Conservation (phyloP, 805 yeast genomes). For the Ogataea methylovora region DNA sequence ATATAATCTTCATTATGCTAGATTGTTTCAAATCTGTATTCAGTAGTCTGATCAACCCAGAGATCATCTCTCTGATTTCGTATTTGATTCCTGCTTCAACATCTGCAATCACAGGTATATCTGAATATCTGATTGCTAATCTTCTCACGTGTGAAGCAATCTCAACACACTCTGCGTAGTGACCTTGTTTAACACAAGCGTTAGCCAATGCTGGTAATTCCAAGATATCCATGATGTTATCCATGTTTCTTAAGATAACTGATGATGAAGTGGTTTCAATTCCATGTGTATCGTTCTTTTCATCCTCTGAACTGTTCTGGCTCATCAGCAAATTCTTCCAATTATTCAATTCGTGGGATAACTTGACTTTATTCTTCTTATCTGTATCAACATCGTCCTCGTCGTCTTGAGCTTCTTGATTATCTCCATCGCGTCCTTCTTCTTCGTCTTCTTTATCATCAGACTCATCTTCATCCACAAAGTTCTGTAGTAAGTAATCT, state of each 20-base stretch:
- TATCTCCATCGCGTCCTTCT: slow-evolving; percentile 2
- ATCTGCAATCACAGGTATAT: slow-evolving; percentile 40
- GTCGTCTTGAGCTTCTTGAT: neutral
- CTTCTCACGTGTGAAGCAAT: slow-evolving; percentile 68
- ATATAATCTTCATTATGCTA: slow-evolving; percentile 69
- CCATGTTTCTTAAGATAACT: slow-evolving; percentile 51
- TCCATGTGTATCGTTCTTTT: neutral
- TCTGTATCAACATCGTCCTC: slow-evolving; percentile 4
- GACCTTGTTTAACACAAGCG: slow-evolving; percentile 80
- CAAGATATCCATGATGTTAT: slow-evolving; percentile 65
- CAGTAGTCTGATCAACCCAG: slow-evolving; percentile 59
- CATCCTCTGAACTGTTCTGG: neutral
- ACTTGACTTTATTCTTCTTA: slow-evolving; percentile 22
- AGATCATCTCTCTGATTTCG: slow-evolving; percentile 56
- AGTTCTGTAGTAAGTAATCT: slow-evolving; percentile 21
- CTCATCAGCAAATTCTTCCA: neutral
- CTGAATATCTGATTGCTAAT: slow-evolving; percentile 62
- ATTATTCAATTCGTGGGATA: slow-evolving; percentile 4
- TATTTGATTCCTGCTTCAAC: slow-evolving; percentile 43
- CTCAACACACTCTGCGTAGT: slow-evolving; percentile 85
- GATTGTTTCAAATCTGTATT: slow-evolving; percentile 73
- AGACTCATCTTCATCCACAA: slow-evolving; percentile 21
- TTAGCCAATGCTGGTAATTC: slow-evolving; percentile 79
- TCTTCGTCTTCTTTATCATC: slow-evolving; percentile 2
- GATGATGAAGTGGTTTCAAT: slow-evolving; percentile 17